Evolutionary conservation across 345 rosid genomes (phyloP).

Genomic region (Cardamine chenopodiifolia): DNA sequence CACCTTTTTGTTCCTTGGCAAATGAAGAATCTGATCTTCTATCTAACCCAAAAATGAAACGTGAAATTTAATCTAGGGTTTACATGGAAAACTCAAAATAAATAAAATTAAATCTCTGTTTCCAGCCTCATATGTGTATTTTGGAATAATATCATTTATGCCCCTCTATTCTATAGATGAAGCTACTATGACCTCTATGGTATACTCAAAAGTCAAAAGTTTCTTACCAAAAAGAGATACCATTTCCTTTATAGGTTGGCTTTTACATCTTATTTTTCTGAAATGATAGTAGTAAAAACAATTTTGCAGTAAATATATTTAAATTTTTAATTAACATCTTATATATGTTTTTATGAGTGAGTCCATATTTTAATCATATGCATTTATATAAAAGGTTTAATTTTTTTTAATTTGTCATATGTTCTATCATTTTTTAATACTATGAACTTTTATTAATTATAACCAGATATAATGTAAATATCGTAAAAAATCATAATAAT

Average conservation of each 20-base stretch:
- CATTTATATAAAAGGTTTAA: no score
- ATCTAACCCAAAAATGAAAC: constrained; percentile 39
- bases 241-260: neutral
- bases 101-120: constrained; percentile 24
- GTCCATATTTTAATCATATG: no score
- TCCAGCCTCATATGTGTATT: constrained; percentile 45
- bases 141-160: constrained; percentile 8
- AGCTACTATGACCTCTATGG: constrained; percentile 26
- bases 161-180: constrained; percentile 28
- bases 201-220: constrained; percentile 25
- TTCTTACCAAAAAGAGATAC: constrained; percentile 27
- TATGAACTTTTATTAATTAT: neutral
- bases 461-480: neutral
- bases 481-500: neutral
- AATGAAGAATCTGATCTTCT: constrained; percentile 43
- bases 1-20: constrained; percentile 25
- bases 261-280: neutral
- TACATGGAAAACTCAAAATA: constrained; percentile 29
- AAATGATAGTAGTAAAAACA: neutral
- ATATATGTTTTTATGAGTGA: no score
- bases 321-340: no score
- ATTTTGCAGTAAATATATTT: neutral
- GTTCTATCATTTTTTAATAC: no score
- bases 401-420: neutral
- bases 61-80: constrained; percentile 46